Base-by-base conservation (phyloP, 371 early-diverging fungal genomes). In the Capillidium rhysosporum region DNA sequence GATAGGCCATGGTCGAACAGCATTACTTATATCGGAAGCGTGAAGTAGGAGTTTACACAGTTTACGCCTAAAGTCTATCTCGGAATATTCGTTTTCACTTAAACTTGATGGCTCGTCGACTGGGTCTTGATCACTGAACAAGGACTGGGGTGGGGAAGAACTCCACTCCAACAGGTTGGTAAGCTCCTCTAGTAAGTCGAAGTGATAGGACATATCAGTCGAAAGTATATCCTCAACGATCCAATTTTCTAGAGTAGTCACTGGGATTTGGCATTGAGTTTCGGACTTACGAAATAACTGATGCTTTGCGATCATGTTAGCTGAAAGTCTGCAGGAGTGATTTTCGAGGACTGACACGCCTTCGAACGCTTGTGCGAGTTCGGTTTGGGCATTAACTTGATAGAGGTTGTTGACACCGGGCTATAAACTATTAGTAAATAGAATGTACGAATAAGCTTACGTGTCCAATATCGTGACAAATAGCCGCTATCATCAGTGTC, bases 141-240 rank as follows among this genome's bases (percentile, higher is more conserved):
- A 25, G 25, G 46, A 25, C 7, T 10, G 46, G 10, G 46, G 7
- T 18, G 46, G 46, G 25, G 46, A 46, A 7, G 46, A 46, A 24
- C 12, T 10, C 41, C 40, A 52, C 7, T 23, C 21, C 21, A 52
- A n/a, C 12, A 40, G 25, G 5, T 52, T 30, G 41, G 16, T 40
- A 20, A 83, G 59, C 45, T 77, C 70, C 46, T 82, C 82, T 49
- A 86, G 77, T 48, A 85, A 67, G 30, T 72, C 72, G 65, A 85
- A 91, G 57, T 91, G 92, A n/a, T 78, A 75, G 0, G 75, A 65
- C 92, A 92, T 92, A 63, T 92, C 92, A 0, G 92, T 92, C 12
- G 79, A 73, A 21, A 92, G 64, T 30, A 92, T 86, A 1, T 68
- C 62, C 38, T 73, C 75, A 0, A 67, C 63, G 14, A 70, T 69